Evolutionary conservation across 768 basidiomycete genomes (phyloP).

Genomic region (Holtermannia corniformis): DNA sequence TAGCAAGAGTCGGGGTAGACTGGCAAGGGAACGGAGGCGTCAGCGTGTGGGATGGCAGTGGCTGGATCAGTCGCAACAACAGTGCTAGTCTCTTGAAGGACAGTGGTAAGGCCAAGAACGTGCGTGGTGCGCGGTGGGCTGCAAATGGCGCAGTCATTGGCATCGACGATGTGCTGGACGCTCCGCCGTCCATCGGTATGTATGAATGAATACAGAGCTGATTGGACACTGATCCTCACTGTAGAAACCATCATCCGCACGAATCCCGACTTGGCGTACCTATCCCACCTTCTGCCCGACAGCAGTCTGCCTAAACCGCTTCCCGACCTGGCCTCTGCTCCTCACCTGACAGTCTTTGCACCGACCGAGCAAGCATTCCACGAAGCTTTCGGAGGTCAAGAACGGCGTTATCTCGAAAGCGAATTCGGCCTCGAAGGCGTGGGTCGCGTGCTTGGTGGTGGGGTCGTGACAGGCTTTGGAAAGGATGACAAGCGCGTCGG

Average conservation of each 20-base stretch:
- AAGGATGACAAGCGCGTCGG: constrained; percentile 29
- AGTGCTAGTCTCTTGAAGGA: constrained; percentile 1
- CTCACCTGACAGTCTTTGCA: constrained; percentile 77
- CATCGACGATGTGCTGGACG: constrained; percentile 61
- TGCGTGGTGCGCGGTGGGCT: constrained; percentile 52
- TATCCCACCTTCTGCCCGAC: constrained; percentile 57
- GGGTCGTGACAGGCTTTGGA: constrained; percentile 22
- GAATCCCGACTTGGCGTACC: constrained; percentile 59
- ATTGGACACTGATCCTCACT: constrained; percentile 1
- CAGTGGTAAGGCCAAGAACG: constrained; percentile 43
- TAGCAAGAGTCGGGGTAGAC: constrained; percentile 49
- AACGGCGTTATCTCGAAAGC: constrained; percentile 80
- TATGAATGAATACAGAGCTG: not conserved
- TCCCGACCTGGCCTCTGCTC: constrained; percentile 47
- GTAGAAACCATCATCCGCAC: constrained; percentile 55
- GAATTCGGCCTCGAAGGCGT: constrained; percentile 76
- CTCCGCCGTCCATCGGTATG: constrained; percentile 67
- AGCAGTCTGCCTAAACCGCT: constrained; percentile 40
- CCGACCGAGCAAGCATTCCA: constrained; percentile 75
- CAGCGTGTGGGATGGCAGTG: constrained; percentile 30
- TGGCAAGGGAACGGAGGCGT: constrained; percentile 68
- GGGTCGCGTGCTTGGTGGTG: constrained; percentile 55
- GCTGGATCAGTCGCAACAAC: constrained; percentile 17
- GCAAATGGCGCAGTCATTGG: constrained; percentile 71
- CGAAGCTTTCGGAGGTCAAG: constrained; percentile 59